Evolutionary conservation across 2,329 filamentous ascomycete species (phyloP).

Genomic region (Penicillium hordei): DNA sequence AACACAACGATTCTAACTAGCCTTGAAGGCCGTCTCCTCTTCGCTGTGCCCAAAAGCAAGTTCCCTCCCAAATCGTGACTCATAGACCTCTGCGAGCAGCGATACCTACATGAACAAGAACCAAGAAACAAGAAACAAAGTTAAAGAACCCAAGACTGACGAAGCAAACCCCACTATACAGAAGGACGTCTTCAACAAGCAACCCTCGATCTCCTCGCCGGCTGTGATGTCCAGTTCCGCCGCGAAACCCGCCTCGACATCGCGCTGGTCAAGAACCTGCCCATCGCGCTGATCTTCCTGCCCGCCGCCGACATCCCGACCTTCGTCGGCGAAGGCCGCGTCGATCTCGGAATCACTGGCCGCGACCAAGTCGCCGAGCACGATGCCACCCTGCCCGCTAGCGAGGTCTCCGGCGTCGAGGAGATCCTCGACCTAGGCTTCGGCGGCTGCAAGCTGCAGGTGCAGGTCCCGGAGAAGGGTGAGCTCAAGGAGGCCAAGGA

Average conservation of each 20-base stretch:
- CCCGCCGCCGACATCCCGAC: conserved; percentile 96
- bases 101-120: conserved; percentile 8
- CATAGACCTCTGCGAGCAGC: conserved; percentile 13
- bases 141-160: conserved; percentile 13
- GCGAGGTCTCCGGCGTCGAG: conserved; percentile 63
- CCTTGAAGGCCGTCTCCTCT: conserved; percentile 87
- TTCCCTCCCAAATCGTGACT: conserved; percentile 32
- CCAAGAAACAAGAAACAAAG: conserved; percentile 6
- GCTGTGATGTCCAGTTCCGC: conserved; percentile 94
- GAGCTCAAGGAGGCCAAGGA: conserved; percentile 67
- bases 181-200: conserved; percentile 91
- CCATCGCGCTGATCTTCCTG: conserved; percentile 93
- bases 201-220: conserved; percentile 84
- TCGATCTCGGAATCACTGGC: conserved; percentile 93
- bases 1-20: conserved; percentile 50
- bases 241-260: conserved; percentile 95
- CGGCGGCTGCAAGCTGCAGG: conserved; percentile 86
- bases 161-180: conserved; percentile 41
- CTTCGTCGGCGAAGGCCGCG: conserved; percentile 91
- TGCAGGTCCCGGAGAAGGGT: conserved; percentile 93
- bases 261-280: conserved; percentile 94
- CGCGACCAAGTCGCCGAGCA: conserved; percentile 91
- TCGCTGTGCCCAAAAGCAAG: conserved; percentile 98
- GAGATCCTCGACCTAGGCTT: conserved; percentile 90
- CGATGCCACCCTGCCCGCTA: conserved; percentile 56